Conservation (phyloP, 169 alveolate genomes). For the Eimeria zaria region DNA sequence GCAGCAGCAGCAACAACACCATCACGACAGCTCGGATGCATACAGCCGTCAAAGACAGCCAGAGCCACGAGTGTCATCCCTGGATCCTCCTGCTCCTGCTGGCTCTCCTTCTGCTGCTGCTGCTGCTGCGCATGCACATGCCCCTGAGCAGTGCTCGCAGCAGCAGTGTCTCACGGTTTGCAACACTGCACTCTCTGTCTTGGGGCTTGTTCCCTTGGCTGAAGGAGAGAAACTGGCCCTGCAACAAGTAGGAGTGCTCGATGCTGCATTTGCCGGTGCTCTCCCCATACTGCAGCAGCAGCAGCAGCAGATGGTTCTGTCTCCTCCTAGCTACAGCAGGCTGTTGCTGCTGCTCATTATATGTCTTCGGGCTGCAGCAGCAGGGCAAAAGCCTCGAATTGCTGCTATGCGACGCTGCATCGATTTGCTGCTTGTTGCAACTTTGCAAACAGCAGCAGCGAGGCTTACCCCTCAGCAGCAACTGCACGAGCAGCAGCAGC, state of each 20-base stretch:
- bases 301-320: constrained; percentile 7
- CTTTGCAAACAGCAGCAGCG: constrained; percentile 70
- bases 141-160: neutral
- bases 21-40: neutral
- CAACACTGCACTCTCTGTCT: constrained; percentile 36
- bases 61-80: neutral
- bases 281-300: constrained; percentile 12
- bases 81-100: neutral
- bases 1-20: constrained; percentile 53
- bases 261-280: constrained; percentile 47
- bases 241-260: constrained; percentile 12
- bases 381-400: constrained; percentile 30
- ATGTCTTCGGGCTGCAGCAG: constrained; percentile 59
- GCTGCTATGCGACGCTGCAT: constrained; percentile 26
- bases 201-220: constrained; percentile 22
- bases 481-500: constrained; percentile 31
- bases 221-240: constrained; percentile 10
- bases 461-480: constrained; percentile 37
- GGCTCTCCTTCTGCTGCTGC: neutral
- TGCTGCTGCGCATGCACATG: neutral
- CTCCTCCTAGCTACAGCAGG: constrained; percentile 50
- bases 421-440: constrained; percentile 42
- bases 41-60: neutral
- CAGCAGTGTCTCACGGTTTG: constrained; percentile 26
- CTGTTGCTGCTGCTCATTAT: constrained; percentile 55